These are phyloP conservation scores for Noccaea caerulescens DNA, from an alignment of 345 rosid genomes.

Conservation along the genomic window DNA sequence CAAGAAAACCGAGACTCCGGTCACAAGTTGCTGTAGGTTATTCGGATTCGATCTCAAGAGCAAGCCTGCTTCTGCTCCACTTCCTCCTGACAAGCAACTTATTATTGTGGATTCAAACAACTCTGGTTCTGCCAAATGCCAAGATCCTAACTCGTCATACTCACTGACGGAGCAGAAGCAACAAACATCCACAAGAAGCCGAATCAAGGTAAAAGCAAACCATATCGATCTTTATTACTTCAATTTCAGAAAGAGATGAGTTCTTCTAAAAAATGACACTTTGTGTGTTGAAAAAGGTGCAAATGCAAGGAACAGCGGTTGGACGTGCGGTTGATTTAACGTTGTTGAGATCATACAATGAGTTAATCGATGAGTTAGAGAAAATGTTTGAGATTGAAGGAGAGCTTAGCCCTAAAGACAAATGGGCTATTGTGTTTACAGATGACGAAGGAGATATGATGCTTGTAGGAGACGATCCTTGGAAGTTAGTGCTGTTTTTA, in stretches of 20 bases:
- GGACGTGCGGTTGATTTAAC: slow-evolving; percentile 75
- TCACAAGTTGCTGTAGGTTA: slow-evolving; percentile 54
- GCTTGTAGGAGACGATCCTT: slow-evolving; percentile 80
- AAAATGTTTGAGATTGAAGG: slow-evolving; percentile 76
- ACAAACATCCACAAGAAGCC: slow-evolving; percentile 54
- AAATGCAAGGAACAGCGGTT: slow-evolving; percentile 78
- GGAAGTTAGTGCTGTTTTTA: slow-evolving; percentile 56
- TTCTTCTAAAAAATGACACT: background rate
- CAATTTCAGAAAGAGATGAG: background rate
- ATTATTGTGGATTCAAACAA: slow-evolving; percentile 28
- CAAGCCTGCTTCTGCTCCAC: slow-evolving; percentile 34
- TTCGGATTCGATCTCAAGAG: slow-evolving; percentile 65
- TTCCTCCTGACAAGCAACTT: slow-evolving; percentile 40
- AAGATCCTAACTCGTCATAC: slow-evolving; percentile 45
- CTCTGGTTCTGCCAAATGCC: slow-evolving; percentile 42
- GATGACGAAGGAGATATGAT: slow-evolving; percentile 83
- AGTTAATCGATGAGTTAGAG: slow-evolving; percentile 61
- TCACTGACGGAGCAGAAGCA: slow-evolving; percentile 47
- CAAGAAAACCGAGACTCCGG: slow-evolving; percentile 47
- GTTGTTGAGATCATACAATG: slow-evolving; percentile 56
- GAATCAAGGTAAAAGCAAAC: slow-evolving; percentile 60
- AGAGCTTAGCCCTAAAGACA: slow-evolving; percentile 51
- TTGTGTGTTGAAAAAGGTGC: slow-evolving; percentile 53
- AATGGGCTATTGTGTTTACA: slow-evolving; percentile 69
- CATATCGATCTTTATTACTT: slow-evolving; percentile 8